Conservation (phyloP, 2,329 filamentous ascomycete species). For the Clonostachys solani region DNA sequence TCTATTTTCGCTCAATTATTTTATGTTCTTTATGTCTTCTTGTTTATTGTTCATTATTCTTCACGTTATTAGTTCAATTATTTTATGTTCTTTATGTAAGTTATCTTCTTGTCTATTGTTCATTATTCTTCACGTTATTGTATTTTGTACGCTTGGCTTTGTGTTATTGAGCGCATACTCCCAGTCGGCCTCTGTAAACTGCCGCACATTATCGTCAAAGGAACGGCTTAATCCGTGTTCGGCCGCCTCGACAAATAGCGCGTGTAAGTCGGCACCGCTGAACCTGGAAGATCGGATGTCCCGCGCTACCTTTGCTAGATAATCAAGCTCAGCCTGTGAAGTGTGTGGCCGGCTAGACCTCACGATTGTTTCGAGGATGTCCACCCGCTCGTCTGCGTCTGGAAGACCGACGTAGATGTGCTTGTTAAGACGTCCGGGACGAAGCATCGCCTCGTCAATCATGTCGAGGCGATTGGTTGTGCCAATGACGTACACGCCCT, state of each 20-base stretch:
- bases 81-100: neutral
- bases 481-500: conserved; percentile 89
- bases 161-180: conserved; percentile 33
- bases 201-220: conserved; percentile 13
- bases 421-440: conserved; percentile 83
- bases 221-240: conserved; percentile 35
- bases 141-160: conserved; percentile 17
- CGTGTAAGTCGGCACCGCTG: conserved; percentile 62
- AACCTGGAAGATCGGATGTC: conserved; percentile 69
- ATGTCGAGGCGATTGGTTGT: conserved; percentile 95
- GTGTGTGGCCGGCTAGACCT: conserved; percentile 31
- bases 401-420: conserved; percentile 89
- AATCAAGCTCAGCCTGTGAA: conserved; percentile 40
- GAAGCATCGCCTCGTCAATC: conserved; percentile 92
- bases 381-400: conserved; percentile 70
- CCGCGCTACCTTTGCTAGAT: conserved; percentile 61
- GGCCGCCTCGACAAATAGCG: conserved; percentile 41
- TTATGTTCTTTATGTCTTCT: neutral
- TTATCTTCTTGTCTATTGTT: neutral
- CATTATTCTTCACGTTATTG: neutral
- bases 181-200: conserved; percentile 40
- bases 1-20: neutral
- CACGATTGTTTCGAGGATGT: conserved; percentile 73
- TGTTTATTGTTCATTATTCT: neutral
- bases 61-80: too few relatives aligned